These are phyloP conservation scores for Scenedesmus sp. DNA, from an alignment of 163 green algal genomes.

Conservation along the genomic window DNA sequence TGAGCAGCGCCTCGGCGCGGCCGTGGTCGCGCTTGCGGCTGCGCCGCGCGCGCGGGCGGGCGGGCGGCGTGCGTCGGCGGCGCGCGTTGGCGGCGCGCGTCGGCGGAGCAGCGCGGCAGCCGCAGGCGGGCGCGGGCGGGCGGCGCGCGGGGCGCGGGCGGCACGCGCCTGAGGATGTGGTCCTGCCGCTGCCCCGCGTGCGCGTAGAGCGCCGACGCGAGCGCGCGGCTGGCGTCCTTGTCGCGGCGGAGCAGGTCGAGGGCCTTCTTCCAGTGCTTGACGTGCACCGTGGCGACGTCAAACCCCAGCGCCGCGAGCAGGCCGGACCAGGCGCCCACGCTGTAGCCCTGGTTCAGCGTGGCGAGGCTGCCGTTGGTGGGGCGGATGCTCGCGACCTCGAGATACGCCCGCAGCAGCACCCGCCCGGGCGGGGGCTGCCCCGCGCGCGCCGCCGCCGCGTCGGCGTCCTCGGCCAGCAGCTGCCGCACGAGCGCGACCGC, in stretches of 20 bases:
- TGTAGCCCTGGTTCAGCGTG: constrained; percentile 32
- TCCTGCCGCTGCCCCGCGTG: constrained; percentile 22
- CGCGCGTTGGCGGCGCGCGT: no score
- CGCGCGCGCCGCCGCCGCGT: background rate
- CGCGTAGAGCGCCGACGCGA: constrained; percentile 64
- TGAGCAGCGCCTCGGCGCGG: constrained; percentile 84
- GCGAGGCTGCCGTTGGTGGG: constrained; percentile 34
- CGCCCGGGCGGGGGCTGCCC: background rate
- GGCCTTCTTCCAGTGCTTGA: constrained; percentile 70
- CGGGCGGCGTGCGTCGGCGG: no score
- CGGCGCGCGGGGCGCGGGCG: no score
- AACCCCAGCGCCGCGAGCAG: constrained; percentile 51
- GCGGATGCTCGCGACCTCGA: constrained; percentile 43
- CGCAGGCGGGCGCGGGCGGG: no score
- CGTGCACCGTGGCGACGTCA: constrained; percentile 52
- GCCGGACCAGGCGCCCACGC: constrained; percentile 59
- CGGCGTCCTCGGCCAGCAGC: background rate
- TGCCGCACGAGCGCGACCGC: background rate
- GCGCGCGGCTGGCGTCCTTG: constrained; percentile 73
- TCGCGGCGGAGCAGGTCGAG: constrained; percentile 62
- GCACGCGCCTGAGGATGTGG: constrained; percentile 23
- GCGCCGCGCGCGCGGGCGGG: constrained; percentile 6
- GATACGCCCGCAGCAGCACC: constrained; percentile 37
- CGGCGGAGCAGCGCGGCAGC: no score
- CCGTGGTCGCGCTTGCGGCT: constrained; percentile 90